A percentile compares a stretch with the other conserved stretches of the same genome.
These are phyloP conservation scores for Cystofilobasidium capitatum DNA, from an alignment of 768 basidiomycete genomes.

Conservation along the genomic window DNA sequence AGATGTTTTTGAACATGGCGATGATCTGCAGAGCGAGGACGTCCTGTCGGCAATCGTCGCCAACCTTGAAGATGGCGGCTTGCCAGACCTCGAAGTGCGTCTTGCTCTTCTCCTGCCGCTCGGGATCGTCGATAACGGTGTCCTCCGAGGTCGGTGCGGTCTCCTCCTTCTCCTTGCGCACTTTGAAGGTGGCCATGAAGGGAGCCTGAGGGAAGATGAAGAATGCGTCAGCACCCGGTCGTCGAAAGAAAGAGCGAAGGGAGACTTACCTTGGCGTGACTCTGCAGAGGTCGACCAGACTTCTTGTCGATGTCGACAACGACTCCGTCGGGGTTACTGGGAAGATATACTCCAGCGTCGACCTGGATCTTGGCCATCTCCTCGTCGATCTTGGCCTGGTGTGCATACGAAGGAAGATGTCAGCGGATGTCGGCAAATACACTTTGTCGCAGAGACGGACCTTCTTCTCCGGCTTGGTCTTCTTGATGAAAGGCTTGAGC, in stretches of 20 bases:
- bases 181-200: constrained; percentile 99
- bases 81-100: constrained; percentile 83
- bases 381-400: constrained; percentile 93
- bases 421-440: too few species aligned
- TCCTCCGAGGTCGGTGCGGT: constrained; percentile 53
- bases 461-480: constrained; percentile 93
- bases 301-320: constrained; percentile 97
- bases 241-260: neutral
- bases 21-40: constrained; percentile 94
- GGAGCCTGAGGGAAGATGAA: constrained; percentile 56
- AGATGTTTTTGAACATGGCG: constrained; percentile 99
- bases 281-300: constrained; percentile 89
- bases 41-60: constrained; percentile 97
- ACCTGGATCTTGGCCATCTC: constrained; percentile 95
- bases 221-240: constrained; percentile 9
- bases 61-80: constrained; percentile 98
- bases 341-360: constrained; percentile 90
- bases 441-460: constrained; percentile 44
- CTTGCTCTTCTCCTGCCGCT: constrained; percentile 43
- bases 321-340: constrained; percentile 91
- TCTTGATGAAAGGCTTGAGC: constrained; percentile 91
- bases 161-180: constrained; percentile 69
- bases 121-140: constrained; percentile 51
- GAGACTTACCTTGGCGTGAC: constrained; percentile 76
- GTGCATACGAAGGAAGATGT: too few species aligned